phyloP scores from a whole-genome alignment of 177 flowering plant species.

The Vitis hybrid region DNA sequence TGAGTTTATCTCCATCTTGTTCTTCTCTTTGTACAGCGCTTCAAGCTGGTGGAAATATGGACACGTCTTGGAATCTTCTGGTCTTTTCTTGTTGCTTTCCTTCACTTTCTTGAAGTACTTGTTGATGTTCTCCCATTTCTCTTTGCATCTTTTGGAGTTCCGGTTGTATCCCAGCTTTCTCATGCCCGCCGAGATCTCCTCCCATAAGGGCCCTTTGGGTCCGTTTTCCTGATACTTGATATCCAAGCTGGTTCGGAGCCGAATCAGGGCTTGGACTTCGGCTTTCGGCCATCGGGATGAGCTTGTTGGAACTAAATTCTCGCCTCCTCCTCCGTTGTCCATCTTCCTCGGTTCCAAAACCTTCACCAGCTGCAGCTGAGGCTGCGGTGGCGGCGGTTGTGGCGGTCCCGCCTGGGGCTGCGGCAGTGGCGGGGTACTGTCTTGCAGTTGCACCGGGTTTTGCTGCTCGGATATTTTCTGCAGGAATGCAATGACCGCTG shows the following conservation, averaged over 20 bases:
- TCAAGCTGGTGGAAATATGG: conserved; percentile 88
- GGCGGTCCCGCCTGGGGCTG: background rate
- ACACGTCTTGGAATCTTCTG: conserved; percentile 90
- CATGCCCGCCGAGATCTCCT: conserved; percentile 87
- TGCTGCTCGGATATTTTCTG: conserved; percentile 68
- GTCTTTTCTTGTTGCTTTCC: conserved; percentile 84
- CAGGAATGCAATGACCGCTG: conserved; percentile 69
- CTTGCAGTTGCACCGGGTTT: conserved; percentile 9
- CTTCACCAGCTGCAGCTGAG: background rate
- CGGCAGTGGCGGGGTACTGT: conserved; percentile 5
- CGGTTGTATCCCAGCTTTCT: conserved; percentile 66
- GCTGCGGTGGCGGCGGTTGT: conserved; percentile 1
- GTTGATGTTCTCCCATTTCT: conserved; percentile 99
- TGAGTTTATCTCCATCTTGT: conserved; percentile 14
- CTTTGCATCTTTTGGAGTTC: conserved; percentile 86
- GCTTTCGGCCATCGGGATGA: conserved; percentile 91
- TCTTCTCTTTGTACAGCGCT: conserved; percentile 66
- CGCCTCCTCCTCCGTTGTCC: conserved; percentile 24
- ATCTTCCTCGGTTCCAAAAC: conserved; percentile 15
- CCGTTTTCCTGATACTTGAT: conserved; percentile 73
- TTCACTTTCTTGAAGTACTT: conserved; percentile 96
- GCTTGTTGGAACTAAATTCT: conserved; percentile 23
- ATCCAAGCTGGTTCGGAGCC: conserved; percentile 60
- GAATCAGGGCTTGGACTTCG: conserved; percentile 72
- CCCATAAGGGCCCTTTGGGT: conserved; percentile 95